phyloP scores from a whole-genome alignment of 495 filamentous ascomycete species.

The Corynascus novoguineensis region DNA sequence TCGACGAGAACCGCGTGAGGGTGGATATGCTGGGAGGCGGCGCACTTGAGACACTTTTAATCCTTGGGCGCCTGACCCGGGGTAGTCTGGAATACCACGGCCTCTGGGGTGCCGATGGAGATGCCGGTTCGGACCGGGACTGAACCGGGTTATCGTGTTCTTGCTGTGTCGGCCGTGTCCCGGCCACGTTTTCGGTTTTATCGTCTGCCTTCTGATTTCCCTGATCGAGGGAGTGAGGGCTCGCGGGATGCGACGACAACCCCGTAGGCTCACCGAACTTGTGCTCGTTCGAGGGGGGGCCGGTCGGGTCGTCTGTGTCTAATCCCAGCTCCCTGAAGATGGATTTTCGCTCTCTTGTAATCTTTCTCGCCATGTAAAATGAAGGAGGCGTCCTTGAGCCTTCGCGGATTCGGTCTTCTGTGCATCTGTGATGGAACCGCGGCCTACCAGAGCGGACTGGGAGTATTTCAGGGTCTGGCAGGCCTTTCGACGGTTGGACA shows the following conservation, averaged over 20 bases:
- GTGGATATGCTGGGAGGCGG: slow-evolving; percentile 36
- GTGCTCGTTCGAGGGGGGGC: slow-evolving; percentile 19
- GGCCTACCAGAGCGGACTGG: slow-evolving; percentile 27
- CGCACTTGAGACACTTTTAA: slow-evolving; percentile 38
- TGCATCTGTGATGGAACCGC: slow-evolving; percentile 42
- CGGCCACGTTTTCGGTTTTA: slow-evolving; percentile 13
- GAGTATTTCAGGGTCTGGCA: slow-evolving; percentile 23
- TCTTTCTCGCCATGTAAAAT: slow-evolving; percentile 33
- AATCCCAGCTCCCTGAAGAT: slow-evolving; percentile 46
- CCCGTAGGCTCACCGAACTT: slow-evolving; percentile 25
- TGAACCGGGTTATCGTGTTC: slow-evolving; percentile 3
- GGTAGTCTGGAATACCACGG: slow-evolving; percentile 37
- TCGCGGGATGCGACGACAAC: slow-evolving; percentile 19
- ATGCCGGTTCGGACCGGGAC: slow-evolving; percentile 6
- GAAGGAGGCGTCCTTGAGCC: slow-evolving; percentile 28
- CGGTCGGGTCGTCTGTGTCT: slow-evolving; percentile 29
- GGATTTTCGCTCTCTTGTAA: slow-evolving; percentile 36
- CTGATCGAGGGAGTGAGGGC: neutral
- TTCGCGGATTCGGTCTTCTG: slow-evolving; percentile 43
- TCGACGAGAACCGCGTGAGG: slow-evolving; percentile 41
- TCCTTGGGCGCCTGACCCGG: slow-evolving; percentile 34
- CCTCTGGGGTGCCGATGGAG: slow-evolving; percentile 13
- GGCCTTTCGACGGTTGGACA: slow-evolving; percentile 20
- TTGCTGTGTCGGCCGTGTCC: slow-evolving; percentile 7
- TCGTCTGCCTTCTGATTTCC: slow-evolving; percentile 8